Evolutionary conservation across 164 flowering plant genomes (phyloP), one percentile per base, ranked within the genome.

Genomic region (Piper betle): DNA sequence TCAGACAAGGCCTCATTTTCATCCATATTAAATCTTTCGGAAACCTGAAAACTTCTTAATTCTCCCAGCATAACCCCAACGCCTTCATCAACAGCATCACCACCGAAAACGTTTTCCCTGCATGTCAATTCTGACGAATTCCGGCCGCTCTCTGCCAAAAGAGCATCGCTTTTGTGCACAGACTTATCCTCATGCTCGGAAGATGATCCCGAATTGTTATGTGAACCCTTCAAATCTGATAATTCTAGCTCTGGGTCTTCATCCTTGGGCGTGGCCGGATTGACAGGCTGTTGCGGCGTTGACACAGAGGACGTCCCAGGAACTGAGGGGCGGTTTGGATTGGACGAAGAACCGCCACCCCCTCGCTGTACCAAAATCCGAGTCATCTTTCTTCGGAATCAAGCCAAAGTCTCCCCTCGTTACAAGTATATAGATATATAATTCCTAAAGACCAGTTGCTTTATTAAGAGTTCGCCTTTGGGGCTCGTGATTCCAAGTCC

Each of bases 301-400:
- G 84, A 73, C 33, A 74, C 59, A 38, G 81, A 81, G 65, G 91
- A 74, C 12, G 82, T 63, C 48, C 75, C 52, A 55, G 88, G 66
- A 46, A 65, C 40, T 37, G 88, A 78, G 68, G 85, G 41, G 13
- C 91, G 80, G 61, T 56, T 84, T 5, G 80, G 79, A 60, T 80
- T 89, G 3, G 96, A 82, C 5, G 92, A 85, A 62, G 93, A 78
- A 71, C 83, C 67, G 0, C 75, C 59, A 1, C 92, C 76, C 62
- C 97, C 95, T 39, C 99, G 80, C 65, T 80, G 97, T 69, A 93
- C 94, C 73, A 86, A 74, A 55, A 94, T 81, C 46, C 99, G 79
- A 65, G 99, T 90, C 99, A 94, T 90, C 62, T 66, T 62, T 40
- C 8, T 64, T 57, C 52, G 9, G 20, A 52, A 67, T 5, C 37